These are phyloP conservation scores for Arachnopeziza araneosa DNA, from an alignment of 2,329 filamentous ascomycete species.

Conservation along the genomic window DNA sequence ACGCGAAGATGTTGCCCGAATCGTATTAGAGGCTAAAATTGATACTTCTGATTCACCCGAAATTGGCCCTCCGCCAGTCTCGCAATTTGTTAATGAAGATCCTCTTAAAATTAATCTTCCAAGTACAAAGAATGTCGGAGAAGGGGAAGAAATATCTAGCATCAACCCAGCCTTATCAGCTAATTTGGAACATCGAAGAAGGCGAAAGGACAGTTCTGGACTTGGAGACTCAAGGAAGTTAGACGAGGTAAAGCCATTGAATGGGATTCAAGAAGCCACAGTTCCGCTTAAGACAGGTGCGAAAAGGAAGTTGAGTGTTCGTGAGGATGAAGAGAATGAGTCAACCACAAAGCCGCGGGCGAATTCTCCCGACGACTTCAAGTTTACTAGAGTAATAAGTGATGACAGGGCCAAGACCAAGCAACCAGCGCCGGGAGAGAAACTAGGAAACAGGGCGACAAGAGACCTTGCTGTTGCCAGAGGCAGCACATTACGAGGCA, in stretches of 20 bases:
- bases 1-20: constrained; percentile 25
- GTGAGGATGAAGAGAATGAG: constrained; percentile 46
- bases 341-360: constrained; percentile 30
- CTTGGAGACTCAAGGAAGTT: constrained; percentile 15
- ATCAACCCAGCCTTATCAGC: constrained; percentile 23
- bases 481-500: constrained; percentile 21
- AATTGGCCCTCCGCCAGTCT: constrained; percentile 58
- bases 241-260: constrained; percentile 10
- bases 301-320: constrained; percentile 52
- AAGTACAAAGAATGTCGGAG: constrained; percentile 12
- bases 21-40: constrained; percentile 18
- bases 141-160: constrained; percentile 14
- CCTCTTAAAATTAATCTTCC: constrained; percentile 49
- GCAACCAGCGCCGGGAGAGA: constrained; percentile 11
- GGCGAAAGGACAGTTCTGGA: constrained; percentile 27
- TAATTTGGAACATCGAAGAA: constrained; percentile 31
- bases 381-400: constrained; percentile 25
- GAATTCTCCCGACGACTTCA: constrained; percentile 23
- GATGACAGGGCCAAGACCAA: constrained; percentile 22
- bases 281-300: constrained; percentile 41
- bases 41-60: constrained; percentile 58
- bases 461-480: constrained; percentile 24
- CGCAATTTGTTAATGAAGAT: constrained; percentile 52
- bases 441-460: constrained; percentile 10
- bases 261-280: constrained; percentile 13